A percentile compares a stretch with the other conserved stretches of the same genome.
phyloP scores from a whole-genome alignment of 148 eudicot species.

The Oxyria digyna region DNA sequence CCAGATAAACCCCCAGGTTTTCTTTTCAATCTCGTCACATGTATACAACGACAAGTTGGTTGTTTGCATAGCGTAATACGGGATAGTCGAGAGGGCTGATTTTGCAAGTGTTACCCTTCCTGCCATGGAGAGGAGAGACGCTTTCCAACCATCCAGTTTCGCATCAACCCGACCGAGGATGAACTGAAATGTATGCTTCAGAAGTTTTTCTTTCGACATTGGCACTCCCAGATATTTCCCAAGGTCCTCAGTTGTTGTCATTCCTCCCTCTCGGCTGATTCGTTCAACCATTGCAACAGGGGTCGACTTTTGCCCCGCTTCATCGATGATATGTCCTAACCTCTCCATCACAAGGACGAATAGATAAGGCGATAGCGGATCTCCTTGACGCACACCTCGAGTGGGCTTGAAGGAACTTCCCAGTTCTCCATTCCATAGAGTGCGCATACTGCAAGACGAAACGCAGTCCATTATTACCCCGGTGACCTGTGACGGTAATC shows the following conservation, averaged over 20 bases:
- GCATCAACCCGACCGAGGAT: not conserved
- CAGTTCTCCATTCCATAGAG: no score
- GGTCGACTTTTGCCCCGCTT: not conserved
- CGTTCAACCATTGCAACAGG: not conserved
- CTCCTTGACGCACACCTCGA: no score
- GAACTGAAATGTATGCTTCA: no score
- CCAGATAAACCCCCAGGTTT: conserved; percentile 5
- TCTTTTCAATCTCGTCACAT: not conserved
- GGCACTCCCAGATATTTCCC: not conserved
- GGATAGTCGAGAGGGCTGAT: no score
- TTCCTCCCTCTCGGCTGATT: not conserved
- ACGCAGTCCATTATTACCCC: no score
- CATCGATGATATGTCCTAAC: not conserved
- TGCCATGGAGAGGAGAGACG: not conserved
- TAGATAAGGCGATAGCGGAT: no score
- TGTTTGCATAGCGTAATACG: not conserved
- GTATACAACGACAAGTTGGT: not conserved
- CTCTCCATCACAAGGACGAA: no score
- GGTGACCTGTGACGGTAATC: no score
- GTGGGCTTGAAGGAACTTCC: no score
- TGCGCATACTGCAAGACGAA: no score
- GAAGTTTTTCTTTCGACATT: no score
- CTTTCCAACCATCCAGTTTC: not conserved
- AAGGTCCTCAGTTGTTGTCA: not conserved
- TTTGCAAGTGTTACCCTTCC: not conserved